Conservation (phyloP, 345 rosid genomes). For the Eucalyptus cloeziana region DNA sequence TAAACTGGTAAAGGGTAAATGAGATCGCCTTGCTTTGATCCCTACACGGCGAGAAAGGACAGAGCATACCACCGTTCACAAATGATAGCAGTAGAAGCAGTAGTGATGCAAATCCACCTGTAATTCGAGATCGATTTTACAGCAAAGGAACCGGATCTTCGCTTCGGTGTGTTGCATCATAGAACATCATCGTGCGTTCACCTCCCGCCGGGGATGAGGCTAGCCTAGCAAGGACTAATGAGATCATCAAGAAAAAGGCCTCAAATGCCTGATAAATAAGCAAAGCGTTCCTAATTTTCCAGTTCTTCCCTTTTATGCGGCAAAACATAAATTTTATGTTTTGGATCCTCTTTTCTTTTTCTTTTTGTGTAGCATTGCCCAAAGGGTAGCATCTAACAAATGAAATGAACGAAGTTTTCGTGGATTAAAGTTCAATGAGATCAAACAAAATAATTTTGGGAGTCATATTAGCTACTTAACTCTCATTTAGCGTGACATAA, state of each 20-base stretch:
- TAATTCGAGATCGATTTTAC: not conserved
- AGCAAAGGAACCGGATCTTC: not conserved
- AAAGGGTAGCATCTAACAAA: too few species aligned
- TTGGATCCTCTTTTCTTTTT: not conserved
- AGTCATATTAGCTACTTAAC: not conserved
- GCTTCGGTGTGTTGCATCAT: not conserved
- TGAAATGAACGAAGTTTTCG: too few species aligned
- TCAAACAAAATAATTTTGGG: not conserved
- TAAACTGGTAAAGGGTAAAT: not conserved
- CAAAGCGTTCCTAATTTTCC: not conserved
- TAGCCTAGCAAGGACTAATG: not conserved
- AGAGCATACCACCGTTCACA: not conserved
- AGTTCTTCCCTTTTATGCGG: not conserved
- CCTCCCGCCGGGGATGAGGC: not conserved
- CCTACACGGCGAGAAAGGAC: not conserved
- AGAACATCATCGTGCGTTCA: not conserved
- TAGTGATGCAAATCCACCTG: not conserved
- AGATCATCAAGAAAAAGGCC: not conserved
- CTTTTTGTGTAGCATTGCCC: too few species aligned
- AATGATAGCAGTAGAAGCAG: not conserved
- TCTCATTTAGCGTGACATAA: not conserved
- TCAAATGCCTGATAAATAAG: not conserved
- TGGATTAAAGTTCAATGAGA: too few species aligned
- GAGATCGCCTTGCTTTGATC: not conserved
- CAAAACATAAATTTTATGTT: too few species aligned